A percentile compares a stretch with the other conserved stretches of the same genome.
Evolutionary conservation across 495 filamentous ascomycete species (phyloP).

Genomic region (Bacidia rubella): DNA sequence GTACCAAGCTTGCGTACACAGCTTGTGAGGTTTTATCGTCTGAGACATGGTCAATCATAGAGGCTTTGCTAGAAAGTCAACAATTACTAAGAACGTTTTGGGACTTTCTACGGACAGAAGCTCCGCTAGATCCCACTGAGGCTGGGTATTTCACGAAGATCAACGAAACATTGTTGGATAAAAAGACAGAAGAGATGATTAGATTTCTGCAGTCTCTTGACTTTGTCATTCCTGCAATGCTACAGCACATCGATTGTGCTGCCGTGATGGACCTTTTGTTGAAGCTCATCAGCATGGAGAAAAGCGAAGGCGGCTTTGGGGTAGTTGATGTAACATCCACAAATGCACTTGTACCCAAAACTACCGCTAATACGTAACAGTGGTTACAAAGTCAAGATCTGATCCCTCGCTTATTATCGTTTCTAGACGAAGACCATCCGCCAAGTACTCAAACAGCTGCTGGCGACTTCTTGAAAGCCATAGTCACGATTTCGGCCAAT

Average conservation of each 20-base stretch:
- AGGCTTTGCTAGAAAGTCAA: constrained; percentile 78
- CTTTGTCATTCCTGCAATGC: constrained; percentile 65
- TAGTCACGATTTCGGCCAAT: constrained; percentile 97
- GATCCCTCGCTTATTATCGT: constrained; percentile 79
- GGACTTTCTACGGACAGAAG: constrained; percentile 66
- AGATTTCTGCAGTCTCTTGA: constrained; percentile 72
- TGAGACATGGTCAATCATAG: constrained; percentile 90
- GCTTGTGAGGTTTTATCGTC: constrained; percentile 88
- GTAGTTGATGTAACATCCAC: constrained; percentile 65
- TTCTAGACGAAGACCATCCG: constrained; percentile 66
- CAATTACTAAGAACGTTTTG: constrained; percentile 70
- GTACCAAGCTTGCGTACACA: constrained; percentile 81
- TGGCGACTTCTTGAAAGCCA: constrained; percentile 95
- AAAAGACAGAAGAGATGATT: constrained; percentile 95
- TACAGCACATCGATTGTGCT: constrained; percentile 91
- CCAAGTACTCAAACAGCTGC: constrained; percentile 90
- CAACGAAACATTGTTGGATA: constrained; percentile 89
- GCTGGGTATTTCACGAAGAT: constrained; percentile 98
- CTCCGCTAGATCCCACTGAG: constrained; percentile 80
- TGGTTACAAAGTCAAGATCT: constrained; percentile 88
- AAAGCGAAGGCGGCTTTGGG: constrained; percentile 78
- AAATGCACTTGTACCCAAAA: constrained; percentile 3
- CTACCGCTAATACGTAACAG: constrained; percentile 28
- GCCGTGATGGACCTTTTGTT: constrained; percentile 98
- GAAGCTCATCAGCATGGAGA: constrained; percentile 95